Percentiles rank a stretch among this genome's conserved stretches.
These are phyloP conservation scores for Thuidium tamariscinum DNA, from an alignment of 225 moss, liverwort and hornwort species.

Conservation along the genomic window DNA sequence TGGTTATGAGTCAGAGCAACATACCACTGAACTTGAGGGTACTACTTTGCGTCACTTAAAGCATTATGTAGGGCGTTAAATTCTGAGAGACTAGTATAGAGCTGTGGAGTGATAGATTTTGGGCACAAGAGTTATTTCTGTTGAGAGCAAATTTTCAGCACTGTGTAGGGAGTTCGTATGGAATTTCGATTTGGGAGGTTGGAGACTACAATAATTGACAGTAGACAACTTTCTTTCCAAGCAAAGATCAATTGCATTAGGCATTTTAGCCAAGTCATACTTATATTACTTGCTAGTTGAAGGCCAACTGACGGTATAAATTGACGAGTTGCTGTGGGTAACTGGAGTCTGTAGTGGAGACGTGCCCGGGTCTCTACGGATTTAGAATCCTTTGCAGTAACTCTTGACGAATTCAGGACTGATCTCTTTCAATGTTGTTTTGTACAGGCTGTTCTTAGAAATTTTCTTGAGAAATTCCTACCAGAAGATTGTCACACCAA, in stretches of 20 bases:
- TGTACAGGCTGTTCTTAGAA: conserved; percentile 71
- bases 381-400: neutral
- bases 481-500: conserved; percentile 70
- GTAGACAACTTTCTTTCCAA: neutral
- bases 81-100: neutral
- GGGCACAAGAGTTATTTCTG: neutral
- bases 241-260: neutral
- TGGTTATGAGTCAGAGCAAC: neutral
- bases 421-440: neutral
- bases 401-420: neutral
- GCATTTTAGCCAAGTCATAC: neutral
- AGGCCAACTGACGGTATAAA: neutral
- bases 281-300: neutral
- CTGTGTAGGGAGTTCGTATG: neutral
- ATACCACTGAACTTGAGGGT: neutral
- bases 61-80: neutral
- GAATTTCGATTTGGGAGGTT: neutral
- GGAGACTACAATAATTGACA: neutral
- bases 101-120: neutral
- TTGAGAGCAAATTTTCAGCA: neutral
- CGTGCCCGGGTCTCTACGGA: neutral
- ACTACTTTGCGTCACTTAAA: neutral
- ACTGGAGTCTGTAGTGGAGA: neutral
- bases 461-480: conserved; percentile 65
- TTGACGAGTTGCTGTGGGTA: neutral